These are phyloP conservation scores for Talaromyces marneffei DNA, from an alignment of 2,329 filamentous ascomycete genomes.

Conservation along the genomic window DNA sequence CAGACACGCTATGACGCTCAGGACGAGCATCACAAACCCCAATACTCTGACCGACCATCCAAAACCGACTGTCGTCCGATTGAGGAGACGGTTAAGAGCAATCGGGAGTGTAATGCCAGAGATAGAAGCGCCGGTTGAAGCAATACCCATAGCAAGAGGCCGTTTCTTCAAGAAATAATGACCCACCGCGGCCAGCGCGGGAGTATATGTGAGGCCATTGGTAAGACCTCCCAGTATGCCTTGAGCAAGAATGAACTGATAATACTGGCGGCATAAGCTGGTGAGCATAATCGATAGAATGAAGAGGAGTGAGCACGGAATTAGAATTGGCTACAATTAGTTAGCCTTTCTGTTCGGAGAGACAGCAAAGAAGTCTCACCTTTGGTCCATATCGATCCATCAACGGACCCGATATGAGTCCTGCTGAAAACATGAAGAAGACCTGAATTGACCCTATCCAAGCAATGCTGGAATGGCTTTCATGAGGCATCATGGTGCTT, in stretches of 20 bases:
- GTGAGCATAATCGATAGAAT: slow-evolving; percentile 20
- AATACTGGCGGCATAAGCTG: slow-evolving; percentile 44
- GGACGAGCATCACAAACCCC: slow-evolving; percentile 45
- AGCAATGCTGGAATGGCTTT: slow-evolving; percentile 34
- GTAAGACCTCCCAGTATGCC: slow-evolving; percentile 31
- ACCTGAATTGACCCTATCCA: slow-evolving; percentile 44
- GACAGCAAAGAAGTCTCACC: slow-evolving; percentile 22
- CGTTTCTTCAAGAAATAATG: slow-evolving; percentile 46
- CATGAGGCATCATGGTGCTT: slow-evolving; percentile 26
- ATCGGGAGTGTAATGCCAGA: slow-evolving; percentile 50
- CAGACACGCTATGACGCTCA: slow-evolving; percentile 37
- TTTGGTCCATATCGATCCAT: slow-evolving; percentile 42
- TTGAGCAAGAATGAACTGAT: slow-evolving; percentile 47
- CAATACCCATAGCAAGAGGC: slow-evolving; percentile 43
- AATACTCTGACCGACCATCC: slow-evolving; percentile 49
- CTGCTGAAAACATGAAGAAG: slow-evolving; percentile 41
- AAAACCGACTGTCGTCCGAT: slow-evolving; percentile 38
- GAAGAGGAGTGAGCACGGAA: slow-evolving; percentile 21
- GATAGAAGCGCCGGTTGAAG: slow-evolving; percentile 43
- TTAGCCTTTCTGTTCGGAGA: background rate
- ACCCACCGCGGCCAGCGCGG: slow-evolving; percentile 41
- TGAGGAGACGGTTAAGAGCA: slow-evolving; percentile 44
- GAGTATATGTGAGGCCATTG: slow-evolving; percentile 40
- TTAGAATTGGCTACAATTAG: slow-evolving; percentile 33
- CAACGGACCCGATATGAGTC: slow-evolving; percentile 40